phyloP scores from a whole-genome alignment of 345 rosid genomes.

The Psidium guajava region DNA sequence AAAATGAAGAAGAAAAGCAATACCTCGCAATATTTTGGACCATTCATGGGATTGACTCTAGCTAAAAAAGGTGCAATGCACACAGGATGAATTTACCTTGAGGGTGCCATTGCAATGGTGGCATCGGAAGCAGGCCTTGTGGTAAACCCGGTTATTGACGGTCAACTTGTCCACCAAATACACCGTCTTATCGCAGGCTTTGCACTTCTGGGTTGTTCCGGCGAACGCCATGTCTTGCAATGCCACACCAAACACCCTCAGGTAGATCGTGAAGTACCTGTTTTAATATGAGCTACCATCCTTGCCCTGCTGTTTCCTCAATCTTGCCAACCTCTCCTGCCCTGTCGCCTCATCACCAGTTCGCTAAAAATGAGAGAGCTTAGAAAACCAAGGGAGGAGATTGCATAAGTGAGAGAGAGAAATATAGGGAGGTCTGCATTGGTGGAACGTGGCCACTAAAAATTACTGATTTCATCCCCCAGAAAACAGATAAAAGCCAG shows the following conservation, averaged over 20 bases:
- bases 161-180: constrained; percentile 50
- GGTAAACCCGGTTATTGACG: constrained; percentile 39
- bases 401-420: background rate
- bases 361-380: background rate
- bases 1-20: background rate
- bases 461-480: background rate
- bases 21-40: background rate
- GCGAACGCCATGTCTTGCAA: constrained; percentile 23
- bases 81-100: constrained; percentile 20
- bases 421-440: background rate
- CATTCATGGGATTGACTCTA: background rate
- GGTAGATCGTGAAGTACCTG: background rate
- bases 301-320: background rate
- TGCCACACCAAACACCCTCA: background rate
- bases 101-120: constrained; percentile 57
- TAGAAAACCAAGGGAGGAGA: background rate
- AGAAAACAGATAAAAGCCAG: background rate
- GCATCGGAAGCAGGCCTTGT: constrained; percentile 59
- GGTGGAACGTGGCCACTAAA: background rate
- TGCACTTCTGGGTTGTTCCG: constrained; percentile 47
- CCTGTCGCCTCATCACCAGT: background rate
- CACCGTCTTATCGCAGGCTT: constrained; percentile 48
- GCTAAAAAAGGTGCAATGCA: background rate
- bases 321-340: background rate
- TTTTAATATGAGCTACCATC: background rate